Conservation (phyloP, 805 yeast genomes). For the Schizosaccharomyces octosporus region DNA sequence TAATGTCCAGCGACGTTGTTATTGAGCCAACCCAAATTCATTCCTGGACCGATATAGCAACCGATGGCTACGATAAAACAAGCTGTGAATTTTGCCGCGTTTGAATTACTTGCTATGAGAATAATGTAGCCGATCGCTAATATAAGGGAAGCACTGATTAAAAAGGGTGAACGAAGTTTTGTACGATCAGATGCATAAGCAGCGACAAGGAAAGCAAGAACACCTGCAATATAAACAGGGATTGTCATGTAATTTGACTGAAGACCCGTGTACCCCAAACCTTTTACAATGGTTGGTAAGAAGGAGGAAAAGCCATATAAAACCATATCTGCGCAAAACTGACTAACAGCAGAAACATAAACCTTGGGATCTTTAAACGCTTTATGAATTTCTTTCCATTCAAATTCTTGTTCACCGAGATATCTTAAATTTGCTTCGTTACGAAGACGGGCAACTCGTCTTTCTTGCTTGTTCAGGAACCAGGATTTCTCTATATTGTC, state of each 20-base stretch:
- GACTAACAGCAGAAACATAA: background rate
- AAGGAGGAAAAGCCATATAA: slow-evolving; percentile 29
- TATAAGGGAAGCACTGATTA: slow-evolving; percentile 11
- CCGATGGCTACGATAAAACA: background rate
- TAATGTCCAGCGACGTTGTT: background rate
- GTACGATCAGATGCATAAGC: slow-evolving; percentile 38
- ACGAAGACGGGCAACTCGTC: slow-evolving; percentile 19
- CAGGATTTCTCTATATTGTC: slow-evolving; percentile 49
- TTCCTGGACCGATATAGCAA: slow-evolving; percentile 1
- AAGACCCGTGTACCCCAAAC: slow-evolving; percentile 41
- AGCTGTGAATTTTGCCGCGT: background rate
- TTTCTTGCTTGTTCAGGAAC: slow-evolving; percentile 27
- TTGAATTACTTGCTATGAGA: slow-evolving; percentile 19
- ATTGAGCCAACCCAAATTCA: slow-evolving; percentile 1
- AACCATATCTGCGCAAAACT: slow-evolving; percentile 12
- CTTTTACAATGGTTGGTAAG: slow-evolving; percentile 35
- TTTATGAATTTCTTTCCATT: background rate
- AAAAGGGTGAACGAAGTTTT: slow-evolving; percentile 15
- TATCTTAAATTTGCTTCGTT: background rate
- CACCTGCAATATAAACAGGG: slow-evolving; percentile 60
- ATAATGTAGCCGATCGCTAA: slow-evolving; percentile 32
- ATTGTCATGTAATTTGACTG: slow-evolving; percentile 58
- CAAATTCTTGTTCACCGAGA: background rate
- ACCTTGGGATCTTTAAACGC: slow-evolving; percentile 1
- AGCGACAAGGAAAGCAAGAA: slow-evolving; percentile 33